Conservation (phyloP, 805 yeast species). For the Clavispora vitiphila region DNA sequence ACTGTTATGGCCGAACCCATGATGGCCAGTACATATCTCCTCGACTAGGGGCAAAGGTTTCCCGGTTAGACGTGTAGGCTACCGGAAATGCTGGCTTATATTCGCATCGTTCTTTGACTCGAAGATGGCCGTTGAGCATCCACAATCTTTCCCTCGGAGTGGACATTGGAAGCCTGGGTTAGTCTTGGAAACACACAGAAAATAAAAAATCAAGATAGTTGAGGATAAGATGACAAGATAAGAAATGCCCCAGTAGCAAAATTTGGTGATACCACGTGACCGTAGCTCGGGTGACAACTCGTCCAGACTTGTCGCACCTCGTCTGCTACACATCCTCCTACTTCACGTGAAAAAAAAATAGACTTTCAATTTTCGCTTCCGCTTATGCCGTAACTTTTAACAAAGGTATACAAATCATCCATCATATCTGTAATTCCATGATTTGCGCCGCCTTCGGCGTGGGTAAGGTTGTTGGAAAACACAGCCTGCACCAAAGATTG, state of each 20-base stretch:
- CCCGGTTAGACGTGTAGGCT: conserved; percentile 1
- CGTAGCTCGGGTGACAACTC: background rate
- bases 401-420: conserved; percentile 45
- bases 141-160: conserved; percentile 13
- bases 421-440: conserved; percentile 56
- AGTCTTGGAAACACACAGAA: no score
- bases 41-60: background rate
- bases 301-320: no score
- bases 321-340: no score
- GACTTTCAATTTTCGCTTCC: conserved; percentile 38
- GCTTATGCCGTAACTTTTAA: conserved; percentile 39
- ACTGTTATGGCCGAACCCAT: background rate
- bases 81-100: conserved; percentile 15
- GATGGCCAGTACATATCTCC: background rate
- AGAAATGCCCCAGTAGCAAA: background rate
- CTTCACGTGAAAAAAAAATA: no score
- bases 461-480: conserved; percentile 38
- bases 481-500: conserved; percentile 66
- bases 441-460: conserved; percentile 26
- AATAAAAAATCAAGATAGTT: no score
- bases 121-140: conserved; percentile 16
- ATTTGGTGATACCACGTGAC: conserved; percentile 2
- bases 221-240: background rate
- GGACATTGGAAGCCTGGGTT: no score
- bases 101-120: conserved; percentile 9